phyloP scores from a whole-genome alignment of 2,329 filamentous ascomycete species.

The Simplicillium sp. region DNA sequence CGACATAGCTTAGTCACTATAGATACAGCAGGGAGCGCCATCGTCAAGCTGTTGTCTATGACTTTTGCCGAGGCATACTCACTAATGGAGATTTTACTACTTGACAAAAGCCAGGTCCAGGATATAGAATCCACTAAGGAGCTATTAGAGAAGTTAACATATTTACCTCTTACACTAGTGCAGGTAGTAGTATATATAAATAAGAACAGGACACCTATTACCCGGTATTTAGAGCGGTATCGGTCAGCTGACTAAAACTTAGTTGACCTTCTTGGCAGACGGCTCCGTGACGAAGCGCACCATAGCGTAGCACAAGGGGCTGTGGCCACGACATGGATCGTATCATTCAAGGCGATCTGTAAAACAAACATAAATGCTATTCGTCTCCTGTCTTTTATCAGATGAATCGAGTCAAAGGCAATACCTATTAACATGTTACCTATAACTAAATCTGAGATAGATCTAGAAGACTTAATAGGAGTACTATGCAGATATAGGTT shows the following conservation, averaged over 20 bases:
- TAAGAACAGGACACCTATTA: constrained; percentile 13
- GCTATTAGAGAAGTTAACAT: constrained; percentile 16
- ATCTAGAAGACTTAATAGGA: constrained; percentile 15
- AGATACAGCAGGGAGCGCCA: constrained; percentile 12
- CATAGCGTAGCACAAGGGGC: constrained; percentile 21
- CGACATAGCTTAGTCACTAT: constrained; percentile 19
- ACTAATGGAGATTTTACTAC: constrained; percentile 1
- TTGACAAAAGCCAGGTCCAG: constrained; percentile 1
- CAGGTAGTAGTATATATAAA: constrained; percentile 32
- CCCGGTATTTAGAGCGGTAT: constrained; percentile 23
- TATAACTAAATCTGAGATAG: constrained; percentile 3
- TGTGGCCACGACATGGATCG: constrained; percentile 25
- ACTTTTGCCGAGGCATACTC: constrained; percentile 2
- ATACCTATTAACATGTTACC: constrained; percentile 25
- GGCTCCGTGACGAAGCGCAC: constrained; percentile 23
- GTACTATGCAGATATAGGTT: constrained; percentile 20
- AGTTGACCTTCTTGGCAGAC: constrained; percentile 7
- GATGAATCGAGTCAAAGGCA: constrained; percentile 25
- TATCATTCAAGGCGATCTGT: constrained; percentile 28
- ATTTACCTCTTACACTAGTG: constrained; percentile 27
- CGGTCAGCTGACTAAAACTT: constrained; percentile 18
- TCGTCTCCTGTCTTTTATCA: constrained; percentile 28
- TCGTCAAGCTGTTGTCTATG: constrained; percentile 11
- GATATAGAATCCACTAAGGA: constrained; percentile 1
- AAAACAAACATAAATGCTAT: constrained; percentile 18